Evolutionary conservation across 805 yeast genomes (phyloP).

Genomic region (Monosporozyma yasuniensis): DNA sequence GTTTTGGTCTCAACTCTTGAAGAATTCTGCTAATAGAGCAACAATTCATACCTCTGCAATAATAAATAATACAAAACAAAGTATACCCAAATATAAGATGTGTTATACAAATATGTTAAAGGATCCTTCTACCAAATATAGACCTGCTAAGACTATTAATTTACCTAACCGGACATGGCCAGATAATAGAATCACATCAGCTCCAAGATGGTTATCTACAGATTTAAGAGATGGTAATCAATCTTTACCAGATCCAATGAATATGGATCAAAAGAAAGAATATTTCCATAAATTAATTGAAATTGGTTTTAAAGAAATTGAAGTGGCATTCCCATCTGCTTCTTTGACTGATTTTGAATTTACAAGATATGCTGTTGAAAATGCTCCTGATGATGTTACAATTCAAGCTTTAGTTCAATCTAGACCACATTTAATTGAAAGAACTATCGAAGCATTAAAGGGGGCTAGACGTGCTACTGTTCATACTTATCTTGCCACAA

Average conservation of each 20-base stretch:
- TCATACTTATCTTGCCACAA: conserved; percentile 69
- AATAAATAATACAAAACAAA: not conserved
- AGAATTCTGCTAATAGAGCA: not conserved
- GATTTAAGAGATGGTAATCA: conserved; percentile 82
- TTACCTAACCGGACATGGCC: conserved; percentile 71
- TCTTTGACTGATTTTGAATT: conserved; percentile 75
- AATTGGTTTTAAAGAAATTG: conserved; percentile 74
- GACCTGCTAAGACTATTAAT: conserved; percentile 42
- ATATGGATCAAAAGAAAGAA: conserved; percentile 64
- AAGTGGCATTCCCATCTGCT: conserved; percentile 76
- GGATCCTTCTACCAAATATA: conserved; percentile 59
- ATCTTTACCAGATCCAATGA: conserved; percentile 80
- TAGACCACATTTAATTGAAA: conserved; percentile 59
- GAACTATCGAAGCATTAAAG: conserved; percentile 62
- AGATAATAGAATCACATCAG: conserved; percentile 40
- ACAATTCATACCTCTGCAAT: not conserved
- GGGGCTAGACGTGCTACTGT: conserved; percentile 73
- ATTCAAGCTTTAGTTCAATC: conserved; percentile 73
- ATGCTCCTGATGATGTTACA: conserved; percentile 67
- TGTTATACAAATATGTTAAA: conserved; percentile 48
- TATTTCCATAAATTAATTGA: conserved; percentile 62
- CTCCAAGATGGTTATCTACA: conserved; percentile 79
- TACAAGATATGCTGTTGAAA: conserved; percentile 63
- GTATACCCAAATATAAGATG: not conserved
- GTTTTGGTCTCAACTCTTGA: not conserved